phyloP scores from a whole-genome alignment of 2,329 filamentous ascomycete genomes.

The Penicillium sp. region DNA sequence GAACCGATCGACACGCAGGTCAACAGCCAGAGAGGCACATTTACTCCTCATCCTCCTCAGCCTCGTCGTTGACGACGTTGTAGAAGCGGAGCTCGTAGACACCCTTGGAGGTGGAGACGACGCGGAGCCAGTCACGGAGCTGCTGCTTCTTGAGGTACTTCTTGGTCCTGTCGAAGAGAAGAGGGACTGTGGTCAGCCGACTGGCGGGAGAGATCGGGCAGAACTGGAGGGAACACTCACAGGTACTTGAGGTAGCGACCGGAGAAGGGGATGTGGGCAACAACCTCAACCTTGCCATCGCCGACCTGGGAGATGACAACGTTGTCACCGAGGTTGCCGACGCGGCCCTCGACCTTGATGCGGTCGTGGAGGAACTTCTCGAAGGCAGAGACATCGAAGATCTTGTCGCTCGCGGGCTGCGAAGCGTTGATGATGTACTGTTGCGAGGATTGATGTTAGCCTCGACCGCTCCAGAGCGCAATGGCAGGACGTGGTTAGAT shows the following conservation, averaged over 20 bases:
- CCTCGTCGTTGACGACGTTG: constrained; percentile 99
- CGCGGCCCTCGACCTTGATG: constrained; percentile 97
- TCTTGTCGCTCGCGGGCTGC: constrained; percentile 98
- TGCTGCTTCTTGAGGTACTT: constrained; percentile 99
- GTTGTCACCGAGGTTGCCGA: constrained; percentile 94
- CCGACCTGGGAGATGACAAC: constrained; percentile 86
- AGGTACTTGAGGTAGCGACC: constrained; percentile 99
- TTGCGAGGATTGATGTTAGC: constrained; percentile 9
- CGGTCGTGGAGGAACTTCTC: constrained; percentile 99
- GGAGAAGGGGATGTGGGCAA: constrained; percentile 96
- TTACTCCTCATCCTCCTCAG: constrained; percentile 98
- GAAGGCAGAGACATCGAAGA: constrained; percentile 98
- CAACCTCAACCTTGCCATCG: constrained; percentile 97
- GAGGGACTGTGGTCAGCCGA: constrained; percentile 9
- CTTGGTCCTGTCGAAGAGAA: constrained; percentile 70
- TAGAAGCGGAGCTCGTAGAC: constrained; percentile 99
- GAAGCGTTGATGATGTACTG: constrained; percentile 99
- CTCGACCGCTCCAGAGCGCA: neutral
- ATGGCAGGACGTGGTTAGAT: neutral
- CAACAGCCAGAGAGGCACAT: constrained; percentile 33
- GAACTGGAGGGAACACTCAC: constrained; percentile 55
- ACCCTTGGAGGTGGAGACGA: constrained; percentile 95
- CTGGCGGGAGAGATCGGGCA: neutral
- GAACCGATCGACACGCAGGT: constrained; percentile 15
- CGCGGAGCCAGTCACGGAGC: constrained; percentile 99